These are phyloP conservation scores for Saraca asoca DNA, from an alignment of 331 rosid genomes.

Conservation along the genomic window DNA sequence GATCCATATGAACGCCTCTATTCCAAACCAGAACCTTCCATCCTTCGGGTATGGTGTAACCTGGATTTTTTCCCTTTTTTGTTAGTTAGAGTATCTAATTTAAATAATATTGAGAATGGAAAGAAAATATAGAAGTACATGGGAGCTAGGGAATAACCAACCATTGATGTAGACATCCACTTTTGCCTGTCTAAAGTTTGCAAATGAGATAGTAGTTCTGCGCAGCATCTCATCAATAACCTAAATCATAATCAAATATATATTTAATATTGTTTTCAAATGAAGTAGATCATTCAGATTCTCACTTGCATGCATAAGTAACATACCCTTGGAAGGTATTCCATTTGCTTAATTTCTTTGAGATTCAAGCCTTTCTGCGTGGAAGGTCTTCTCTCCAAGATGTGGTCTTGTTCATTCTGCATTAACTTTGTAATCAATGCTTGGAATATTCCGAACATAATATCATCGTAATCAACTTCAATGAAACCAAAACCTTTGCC, in stretches of 20 bases:
- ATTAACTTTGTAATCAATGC: neutral
- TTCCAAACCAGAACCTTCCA: conserved; percentile 23
- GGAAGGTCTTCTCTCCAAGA: conserved; percentile 47
- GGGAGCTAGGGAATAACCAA: neutral
- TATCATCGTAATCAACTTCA: too few species aligned
- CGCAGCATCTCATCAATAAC: conserved; percentile 13
- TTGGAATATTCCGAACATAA: too few species aligned
- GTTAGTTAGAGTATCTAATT: too few species aligned
- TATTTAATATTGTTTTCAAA: too few species aligned
- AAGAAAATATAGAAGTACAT: too few species aligned
- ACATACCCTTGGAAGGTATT: conserved; percentile 62
- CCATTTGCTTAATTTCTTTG: conserved; percentile 62
- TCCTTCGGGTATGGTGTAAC: conserved; percentile 18
- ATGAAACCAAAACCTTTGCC: too few species aligned
- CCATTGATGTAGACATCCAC: conserved; percentile 19
- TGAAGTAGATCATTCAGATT: too few species aligned
- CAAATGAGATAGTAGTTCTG: neutral
- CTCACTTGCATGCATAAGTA: too few species aligned
- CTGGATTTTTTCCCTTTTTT: neutral
- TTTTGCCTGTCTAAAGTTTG: conserved; percentile 7
- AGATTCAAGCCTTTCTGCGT: conserved; percentile 48
- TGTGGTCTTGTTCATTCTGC: conserved; percentile 72
- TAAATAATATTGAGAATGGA: too few species aligned
- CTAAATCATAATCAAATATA: neutral
- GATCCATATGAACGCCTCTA: conserved; percentile 27